phyloP scores from a whole-genome alignment of 306 rosid species.

The Cucumis sativus region DNA sequence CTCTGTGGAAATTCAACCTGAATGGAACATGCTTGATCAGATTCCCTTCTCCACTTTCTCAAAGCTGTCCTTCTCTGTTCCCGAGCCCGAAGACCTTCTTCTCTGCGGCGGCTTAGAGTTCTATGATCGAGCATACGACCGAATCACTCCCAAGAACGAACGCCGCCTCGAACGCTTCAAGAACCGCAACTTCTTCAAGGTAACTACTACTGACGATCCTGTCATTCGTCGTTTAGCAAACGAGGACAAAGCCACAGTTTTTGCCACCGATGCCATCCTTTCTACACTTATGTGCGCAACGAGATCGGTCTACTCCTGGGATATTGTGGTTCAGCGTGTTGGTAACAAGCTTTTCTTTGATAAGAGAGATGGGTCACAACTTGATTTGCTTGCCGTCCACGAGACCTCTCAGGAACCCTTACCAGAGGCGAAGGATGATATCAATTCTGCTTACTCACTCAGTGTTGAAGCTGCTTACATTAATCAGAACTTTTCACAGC shows the following conservation, averaged over 20 bases:
- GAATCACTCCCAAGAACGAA: constrained; percentile 69
- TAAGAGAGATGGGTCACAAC: constrained; percentile 83
- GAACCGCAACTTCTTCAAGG: constrained; percentile 77
- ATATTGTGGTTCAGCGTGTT: constrained; percentile 74
- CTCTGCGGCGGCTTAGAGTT: constrained; percentile 69
- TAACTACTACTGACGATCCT: constrained; percentile 85
- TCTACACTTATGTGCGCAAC: constrained; percentile 86
- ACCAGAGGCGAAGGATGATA: constrained; percentile 92
- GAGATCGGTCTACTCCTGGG: constrained; percentile 89
- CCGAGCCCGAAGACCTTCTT: constrained; percentile 78
- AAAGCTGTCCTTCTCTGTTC: constrained; percentile 68
- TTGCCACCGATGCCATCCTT: constrained; percentile 70
- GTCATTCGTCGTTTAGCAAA: constrained; percentile 71
- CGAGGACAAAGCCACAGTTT: constrained; percentile 81
- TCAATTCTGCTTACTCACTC: constrained; percentile 66
- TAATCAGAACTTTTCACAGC: constrained; percentile 90
- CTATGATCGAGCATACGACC: constrained; percentile 64
- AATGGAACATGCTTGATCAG: constrained; percentile 95
- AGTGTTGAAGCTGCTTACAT: constrained; percentile 82
- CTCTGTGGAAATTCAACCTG: constrained; percentile 82
- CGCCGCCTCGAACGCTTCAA: constrained; percentile 76
- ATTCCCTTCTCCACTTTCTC: constrained; percentile 85
- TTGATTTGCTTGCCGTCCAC: constrained; percentile 79
- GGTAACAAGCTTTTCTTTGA: constrained; percentile 88
- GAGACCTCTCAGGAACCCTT: constrained; percentile 92